Evolutionary conservation across 1,284 basidiomycete species (phyloP), one percentile per base, ranked within the genome.

Genomic region (Austropuccinia psidii): DNA sequence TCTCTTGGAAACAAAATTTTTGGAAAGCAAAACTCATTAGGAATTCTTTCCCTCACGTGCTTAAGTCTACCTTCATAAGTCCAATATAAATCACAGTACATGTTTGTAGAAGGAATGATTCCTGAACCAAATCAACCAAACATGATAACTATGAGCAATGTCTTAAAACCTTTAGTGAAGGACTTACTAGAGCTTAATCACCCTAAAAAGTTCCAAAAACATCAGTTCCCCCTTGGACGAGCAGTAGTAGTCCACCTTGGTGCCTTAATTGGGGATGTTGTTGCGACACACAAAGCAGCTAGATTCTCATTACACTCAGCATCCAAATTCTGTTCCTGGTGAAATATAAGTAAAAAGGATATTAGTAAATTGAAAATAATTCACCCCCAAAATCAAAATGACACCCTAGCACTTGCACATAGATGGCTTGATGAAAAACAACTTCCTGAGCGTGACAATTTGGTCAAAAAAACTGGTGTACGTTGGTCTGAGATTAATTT

Each of bases 251-350:
- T 49, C 21, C 17, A 35, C 21, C 33, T 66, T 9, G 37, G 39
- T 19, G 5, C 31, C 3, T n/a, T 66, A 15, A 27, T 50, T 5
- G 64, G 64, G 4, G 58, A 61, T 43, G 27, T 61, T 33, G 58
- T 61, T 5, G 58, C 58, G 5, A 61, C 58, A 5, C 58, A 61
- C 21, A 61, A 61, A 21, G 58, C 39, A 21, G 58, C 58, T n/a
- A 35, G 58, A 24, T 61, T 39, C 35, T 27, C 58, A 8, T 61
- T 35, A 19, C 58, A 61, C 27, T 31, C 58, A 43, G 58, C 58
- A 61, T 31, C 9, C 5, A 4, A 43, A 5, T 39, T 39, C 8
- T 61, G 11, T 35, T 61, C 33, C 7, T 61, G n/a, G 15, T 61
- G 58, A n/a, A 29, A 21, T 31, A 29, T 24, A 19, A 7, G 33